These are phyloP conservation scores for Zychaea mexicana DNA, from an alignment of 371 early-diverging fungal genomes.

Conservation along the genomic window DNA sequence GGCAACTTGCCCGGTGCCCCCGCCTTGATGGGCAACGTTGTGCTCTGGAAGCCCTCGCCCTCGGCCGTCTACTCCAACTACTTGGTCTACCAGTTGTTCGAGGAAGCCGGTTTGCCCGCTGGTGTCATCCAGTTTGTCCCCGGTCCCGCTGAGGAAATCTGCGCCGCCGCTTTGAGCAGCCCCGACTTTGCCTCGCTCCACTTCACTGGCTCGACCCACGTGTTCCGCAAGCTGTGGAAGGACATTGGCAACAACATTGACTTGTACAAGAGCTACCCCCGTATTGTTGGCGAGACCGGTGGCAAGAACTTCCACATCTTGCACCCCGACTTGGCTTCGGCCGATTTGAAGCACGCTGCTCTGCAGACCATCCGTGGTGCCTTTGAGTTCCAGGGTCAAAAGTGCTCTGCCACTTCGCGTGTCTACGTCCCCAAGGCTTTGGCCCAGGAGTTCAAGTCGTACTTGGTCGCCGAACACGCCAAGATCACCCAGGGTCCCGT, in stretches of 20 bases:
- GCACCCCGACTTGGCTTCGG: constrained; percentile 63
- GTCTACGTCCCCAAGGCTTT: constrained; percentile 88
- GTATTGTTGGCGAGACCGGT: constrained; percentile 98
- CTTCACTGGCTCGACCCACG: constrained; percentile 94
- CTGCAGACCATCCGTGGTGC: constrained; percentile 89
- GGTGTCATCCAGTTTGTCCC: constrained; percentile 98
- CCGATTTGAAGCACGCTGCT: constrained; percentile 63
- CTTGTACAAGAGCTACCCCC: constrained; percentile 89
- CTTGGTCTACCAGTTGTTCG: constrained; percentile 85
- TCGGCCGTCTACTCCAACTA: constrained; percentile 91
- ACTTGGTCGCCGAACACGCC: constrained; percentile 66
- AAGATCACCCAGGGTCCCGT: constrained; percentile 88
- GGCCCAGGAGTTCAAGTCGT: constrained; percentile 75
- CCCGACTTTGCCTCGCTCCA: constrained; percentile 96
- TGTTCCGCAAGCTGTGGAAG: constrained; percentile 94
- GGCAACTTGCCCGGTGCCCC: constrained; percentile 95
- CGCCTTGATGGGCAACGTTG: constrained; percentile 97
- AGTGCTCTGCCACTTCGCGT: constrained; percentile 95
- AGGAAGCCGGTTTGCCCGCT: constrained; percentile 95
- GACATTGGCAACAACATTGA: constrained; percentile 91
- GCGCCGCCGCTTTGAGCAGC: constrained; percentile 71
- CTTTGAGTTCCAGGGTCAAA: constrained; percentile 98
- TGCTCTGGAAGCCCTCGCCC: constrained; percentile 96
- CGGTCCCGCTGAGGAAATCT: constrained; percentile 83
- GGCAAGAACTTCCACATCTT: constrained; percentile 98